phyloP scores from a whole-genome alignment of 805 yeast genomes.

The Sugiyamaella marilandica region DNA sequence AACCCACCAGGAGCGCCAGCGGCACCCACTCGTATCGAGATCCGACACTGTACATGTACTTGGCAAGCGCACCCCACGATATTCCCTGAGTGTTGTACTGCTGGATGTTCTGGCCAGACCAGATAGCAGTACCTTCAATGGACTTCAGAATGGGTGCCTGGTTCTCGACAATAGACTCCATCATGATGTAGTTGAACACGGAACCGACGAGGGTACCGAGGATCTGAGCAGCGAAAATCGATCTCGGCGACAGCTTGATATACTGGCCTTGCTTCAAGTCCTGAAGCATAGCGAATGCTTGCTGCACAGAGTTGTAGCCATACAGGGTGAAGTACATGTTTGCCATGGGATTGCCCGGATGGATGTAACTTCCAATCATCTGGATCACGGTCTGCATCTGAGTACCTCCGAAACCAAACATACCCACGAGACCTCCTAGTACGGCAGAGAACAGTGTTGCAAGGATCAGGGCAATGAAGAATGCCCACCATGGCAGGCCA shows the following conservation, averaged over 20 bases:
- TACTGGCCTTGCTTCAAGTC: slow-evolving; percentile 54
- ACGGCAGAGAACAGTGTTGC: slow-evolving; percentile 51
- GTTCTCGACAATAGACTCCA: slow-evolving; percentile 33
- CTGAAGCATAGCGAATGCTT: slow-evolving; percentile 56
- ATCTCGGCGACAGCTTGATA: slow-evolving; percentile 53
- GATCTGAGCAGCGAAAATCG: slow-evolving; percentile 48
- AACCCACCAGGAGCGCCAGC: slow-evolving; percentile 28
- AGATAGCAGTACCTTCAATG: slow-evolving; percentile 32
- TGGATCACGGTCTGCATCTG: slow-evolving; percentile 44
- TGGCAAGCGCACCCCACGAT: slow-evolving; percentile 36
- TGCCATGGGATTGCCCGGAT: slow-evolving; percentile 53
- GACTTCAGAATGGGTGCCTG: slow-evolving; percentile 27
- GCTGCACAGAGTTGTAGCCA: slow-evolving; percentile 58
- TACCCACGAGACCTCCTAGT: slow-evolving; percentile 46
- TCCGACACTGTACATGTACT: slow-evolving; percentile 31
- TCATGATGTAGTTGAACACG: slow-evolving; percentile 27
- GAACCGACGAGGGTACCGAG: slow-evolving; percentile 28
- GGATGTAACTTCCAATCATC: slow-evolving; percentile 52
- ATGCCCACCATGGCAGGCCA: slow-evolving; percentile 57
- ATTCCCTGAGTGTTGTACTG: slow-evolving; percentile 36
- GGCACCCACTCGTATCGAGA: slow-evolving; percentile 32
- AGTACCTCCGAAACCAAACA: slow-evolving; percentile 44
- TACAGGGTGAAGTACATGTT: slow-evolving; percentile 47
- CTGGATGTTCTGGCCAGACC: slow-evolving; percentile 37
- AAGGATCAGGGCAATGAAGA: slow-evolving; percentile 48